Evolutionary conservation across 1,284 basidiomycete species (phyloP), one percentile per base, ranked within the genome.

Genomic region (Malassezia obtusa): DNA sequence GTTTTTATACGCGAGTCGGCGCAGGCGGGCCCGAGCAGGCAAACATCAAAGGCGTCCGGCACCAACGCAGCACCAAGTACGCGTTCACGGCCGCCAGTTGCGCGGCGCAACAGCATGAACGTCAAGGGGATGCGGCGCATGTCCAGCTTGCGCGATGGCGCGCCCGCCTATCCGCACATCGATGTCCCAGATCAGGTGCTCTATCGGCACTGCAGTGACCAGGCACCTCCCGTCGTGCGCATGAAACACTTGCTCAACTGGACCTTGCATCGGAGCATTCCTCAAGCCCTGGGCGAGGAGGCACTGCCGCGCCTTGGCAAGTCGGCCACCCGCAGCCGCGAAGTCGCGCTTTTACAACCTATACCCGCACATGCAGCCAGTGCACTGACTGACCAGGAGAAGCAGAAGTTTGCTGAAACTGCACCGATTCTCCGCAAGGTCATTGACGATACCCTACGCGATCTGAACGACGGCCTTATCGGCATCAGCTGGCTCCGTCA

Each of bases 101-200:
- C 52, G 15, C 62, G 66, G 26, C 59, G 66, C 24, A 58, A 52
- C 57, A 66, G 64, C 44, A 53, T 68, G 39, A 63, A 46, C n/a
- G 53, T 69, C 33, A 69, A 69, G 45, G 63, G 62, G 7, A 48
- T 58, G 52, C 57, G 60, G 25, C 58, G 67, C 12, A 50, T 62
- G 21, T 66, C 65, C 10, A 60, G 59, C 4, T 48, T 69, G 22
- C 63, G 67, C 22, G 65, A 67, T 30, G 58, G 58, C 19, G 58
- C 62, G 33, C 53, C 57, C 9, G 67, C 67, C 14, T 65, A 69
- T 44, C 67, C 67, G 3, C 67, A 69, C 45, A 60, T 61, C 12
- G 58, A 63, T 38, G 64, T 69, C 5, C 67, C 67, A 7, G 67
- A 69, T 37, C 53, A 64, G 44, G 61, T 60, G 43, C 57, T 69